phyloP scores from a whole-genome alignment of 306 rosid species.

The Trichosanthes truncata region DNA sequence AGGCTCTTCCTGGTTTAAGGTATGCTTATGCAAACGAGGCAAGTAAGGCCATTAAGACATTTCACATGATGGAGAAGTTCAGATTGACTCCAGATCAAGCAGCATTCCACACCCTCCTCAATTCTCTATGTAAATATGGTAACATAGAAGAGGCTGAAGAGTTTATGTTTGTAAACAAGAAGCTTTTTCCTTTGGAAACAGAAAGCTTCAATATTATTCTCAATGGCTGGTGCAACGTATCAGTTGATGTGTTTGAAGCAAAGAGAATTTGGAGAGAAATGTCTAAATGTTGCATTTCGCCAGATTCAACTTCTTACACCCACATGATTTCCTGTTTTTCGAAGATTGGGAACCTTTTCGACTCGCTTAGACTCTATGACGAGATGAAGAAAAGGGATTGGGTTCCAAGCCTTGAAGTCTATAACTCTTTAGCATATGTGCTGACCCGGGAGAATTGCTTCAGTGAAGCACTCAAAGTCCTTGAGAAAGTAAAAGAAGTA shows the following conservation, averaged over 20 bases:
- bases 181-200: slow-evolving; percentile 59
- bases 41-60: slow-evolving; percentile 42
- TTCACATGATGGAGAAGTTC: slow-evolving; percentile 74
- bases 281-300: slow-evolving; percentile 51
- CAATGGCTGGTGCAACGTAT: slow-evolving; percentile 72
- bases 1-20: slow-evolving; percentile 27
- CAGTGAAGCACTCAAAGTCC: slow-evolving; percentile 65
- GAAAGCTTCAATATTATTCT: slow-evolving; percentile 74
- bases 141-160: slow-evolving; percentile 88
- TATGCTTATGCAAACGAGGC: slow-evolving; percentile 62
- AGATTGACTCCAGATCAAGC: slow-evolving; percentile 62
- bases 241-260: slow-evolving; percentile 51
- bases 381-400: slow-evolving; percentile 72
- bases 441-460: slow-evolving; percentile 57
- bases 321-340: slow-evolving; percentile 85
- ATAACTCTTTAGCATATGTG: slow-evolving; percentile 60
- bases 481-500: slow-evolving; percentile 49
- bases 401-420: slow-evolving; percentile 47
- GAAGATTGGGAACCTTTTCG: slow-evolving; percentile 67
- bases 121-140: slow-evolving; percentile 60
- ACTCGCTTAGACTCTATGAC: slow-evolving; percentile 82
- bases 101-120: slow-evolving; percentile 46
- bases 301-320: slow-evolving; percentile 66
- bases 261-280: slow-evolving; percentile 94
- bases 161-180: slow-evolving; percentile 64